A percentile compares a stretch with the other conserved stretches of the same genome.
Conservation (phyloP, 139 green algal genomes). For the Microglena sp. region DNA sequence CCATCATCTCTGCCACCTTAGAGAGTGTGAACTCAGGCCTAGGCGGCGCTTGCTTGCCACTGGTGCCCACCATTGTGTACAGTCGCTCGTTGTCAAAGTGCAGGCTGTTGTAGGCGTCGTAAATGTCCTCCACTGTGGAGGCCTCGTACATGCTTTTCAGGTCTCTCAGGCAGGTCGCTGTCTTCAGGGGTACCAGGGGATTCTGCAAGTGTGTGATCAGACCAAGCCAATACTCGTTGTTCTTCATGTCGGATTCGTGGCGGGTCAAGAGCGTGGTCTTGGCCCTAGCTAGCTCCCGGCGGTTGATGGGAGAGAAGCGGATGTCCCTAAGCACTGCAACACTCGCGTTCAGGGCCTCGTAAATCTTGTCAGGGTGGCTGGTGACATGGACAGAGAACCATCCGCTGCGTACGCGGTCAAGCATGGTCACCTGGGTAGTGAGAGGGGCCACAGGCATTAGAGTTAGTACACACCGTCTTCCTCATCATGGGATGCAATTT, state of each 20-base stretch:
- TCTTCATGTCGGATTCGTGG: constrained; percentile 92
- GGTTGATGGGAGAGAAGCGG: constrained; percentile 18
- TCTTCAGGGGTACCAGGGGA: constrained; percentile 68
- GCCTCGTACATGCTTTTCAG: constrained; percentile 68
- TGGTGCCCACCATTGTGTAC: constrained; percentile 68
- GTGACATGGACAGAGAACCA: constrained; percentile 72
- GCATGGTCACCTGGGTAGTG: constrained; percentile 16
- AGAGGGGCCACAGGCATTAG: no score
- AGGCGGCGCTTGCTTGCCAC: constrained; percentile 35
- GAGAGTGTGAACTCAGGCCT: constrained; percentile 12
- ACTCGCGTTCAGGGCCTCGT: constrained; percentile 77
- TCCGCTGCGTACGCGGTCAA: constrained; percentile 34
- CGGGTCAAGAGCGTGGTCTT: constrained; percentile 81
- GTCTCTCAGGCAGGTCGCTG: constrained; percentile 79
- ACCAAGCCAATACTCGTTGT: constrained; percentile 86
- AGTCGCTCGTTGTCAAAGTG: constrained; percentile 60
- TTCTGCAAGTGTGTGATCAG: constrained; percentile 90
- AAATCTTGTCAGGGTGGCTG: constrained; percentile 87
- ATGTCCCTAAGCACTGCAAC: constrained; percentile 71
- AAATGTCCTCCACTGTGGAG: constrained; percentile 78
- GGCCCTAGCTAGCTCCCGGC: constrained; percentile 32
- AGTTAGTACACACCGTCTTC: not conserved
- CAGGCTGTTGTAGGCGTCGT: constrained; percentile 68
- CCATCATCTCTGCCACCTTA: not conserved
- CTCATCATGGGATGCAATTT: not conserved